Evolutionary conservation across 2,329 filamentous ascomycete genomes (phyloP).

Genomic region (Elsinoe ampelina): DNA sequence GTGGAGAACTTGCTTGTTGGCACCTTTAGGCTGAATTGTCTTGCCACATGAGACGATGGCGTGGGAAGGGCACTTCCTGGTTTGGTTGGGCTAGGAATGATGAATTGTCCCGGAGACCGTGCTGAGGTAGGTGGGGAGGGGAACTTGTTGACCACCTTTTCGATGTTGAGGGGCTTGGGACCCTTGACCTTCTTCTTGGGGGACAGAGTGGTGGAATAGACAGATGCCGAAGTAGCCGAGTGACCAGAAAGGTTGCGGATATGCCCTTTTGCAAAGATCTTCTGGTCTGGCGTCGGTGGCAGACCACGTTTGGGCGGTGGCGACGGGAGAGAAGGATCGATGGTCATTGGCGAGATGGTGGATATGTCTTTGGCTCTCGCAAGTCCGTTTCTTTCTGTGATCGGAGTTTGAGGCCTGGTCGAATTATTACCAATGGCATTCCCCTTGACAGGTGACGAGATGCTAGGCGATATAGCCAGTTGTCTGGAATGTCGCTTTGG

Average conservation of each 20-base stretch:
- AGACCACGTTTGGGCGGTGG: conserved; percentile 26
- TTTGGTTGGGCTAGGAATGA: neutral
- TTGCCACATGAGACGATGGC: neutral
- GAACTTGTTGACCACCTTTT: neutral
- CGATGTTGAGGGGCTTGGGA: conserved; percentile 12
- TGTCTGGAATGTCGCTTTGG: neutral
- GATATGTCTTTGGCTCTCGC: neutral
- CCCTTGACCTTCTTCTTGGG: neutral
- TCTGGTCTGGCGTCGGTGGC: conserved; percentile 24
- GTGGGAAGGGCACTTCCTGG: neutral
- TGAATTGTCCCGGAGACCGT: neutral
- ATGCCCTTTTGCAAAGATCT: neutral
- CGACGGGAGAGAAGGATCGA: conserved; percentile 21
- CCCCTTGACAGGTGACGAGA: conserved; percentile 12
- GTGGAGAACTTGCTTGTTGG: conserved; percentile 13
- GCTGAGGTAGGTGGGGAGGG: neutral
- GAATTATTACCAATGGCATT: too few species aligned
- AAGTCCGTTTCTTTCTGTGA: neutral
- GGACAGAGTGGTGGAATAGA: neutral
- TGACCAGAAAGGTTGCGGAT: neutral
- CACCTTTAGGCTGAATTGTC: conserved; percentile 9
- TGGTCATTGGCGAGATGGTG: conserved; percentile 5
- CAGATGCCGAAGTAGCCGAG: neutral
- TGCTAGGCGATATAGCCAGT: neutral
- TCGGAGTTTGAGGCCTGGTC: neutral